Conservation (phyloP, 768 basidiomycete species). For the Mycena sanguinolenta region DNA sequence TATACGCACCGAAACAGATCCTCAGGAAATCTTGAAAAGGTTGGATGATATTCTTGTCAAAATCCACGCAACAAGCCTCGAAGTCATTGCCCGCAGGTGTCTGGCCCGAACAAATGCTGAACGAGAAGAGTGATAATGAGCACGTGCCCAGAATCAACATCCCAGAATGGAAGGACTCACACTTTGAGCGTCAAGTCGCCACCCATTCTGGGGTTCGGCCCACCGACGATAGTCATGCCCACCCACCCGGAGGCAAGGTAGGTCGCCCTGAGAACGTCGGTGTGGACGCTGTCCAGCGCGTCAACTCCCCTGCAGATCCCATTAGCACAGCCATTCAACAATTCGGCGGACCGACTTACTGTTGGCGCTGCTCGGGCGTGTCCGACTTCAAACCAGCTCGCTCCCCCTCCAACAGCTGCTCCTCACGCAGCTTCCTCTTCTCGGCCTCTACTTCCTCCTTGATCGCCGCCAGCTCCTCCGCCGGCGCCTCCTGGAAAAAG, state of each 20-base stretch:
- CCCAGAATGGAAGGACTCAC: constrained; percentile 11
- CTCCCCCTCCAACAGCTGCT: background rate
- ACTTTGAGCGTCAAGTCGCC: constrained; percentile 19
- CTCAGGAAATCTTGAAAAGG: background rate
- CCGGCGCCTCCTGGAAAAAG: background rate
- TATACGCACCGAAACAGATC: too few species aligned
- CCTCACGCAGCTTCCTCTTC: background rate
- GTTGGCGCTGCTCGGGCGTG: too few species aligned
- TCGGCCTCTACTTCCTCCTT: background rate
- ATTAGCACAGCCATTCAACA: too few species aligned
- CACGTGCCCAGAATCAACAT: background rate
- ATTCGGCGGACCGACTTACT: too few species aligned
- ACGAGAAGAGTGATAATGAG: background rate
- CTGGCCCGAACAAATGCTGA: background rate
- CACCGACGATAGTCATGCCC: background rate
- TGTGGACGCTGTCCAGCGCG: background rate
- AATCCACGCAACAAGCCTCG: background rate
- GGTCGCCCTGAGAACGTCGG: background rate
- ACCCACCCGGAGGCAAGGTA: constrained; percentile 3
- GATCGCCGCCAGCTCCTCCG: background rate
- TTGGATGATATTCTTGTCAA: background rate
- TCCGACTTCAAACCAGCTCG: too few species aligned
- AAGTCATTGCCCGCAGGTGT: background rate
- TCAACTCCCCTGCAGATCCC: constrained; percentile 1
- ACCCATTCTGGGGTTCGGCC: constrained; percentile 11